Conservation (phyloP, 2,329 filamentous ascomycete genomes). For the Aspergillus proliferans region DNA sequence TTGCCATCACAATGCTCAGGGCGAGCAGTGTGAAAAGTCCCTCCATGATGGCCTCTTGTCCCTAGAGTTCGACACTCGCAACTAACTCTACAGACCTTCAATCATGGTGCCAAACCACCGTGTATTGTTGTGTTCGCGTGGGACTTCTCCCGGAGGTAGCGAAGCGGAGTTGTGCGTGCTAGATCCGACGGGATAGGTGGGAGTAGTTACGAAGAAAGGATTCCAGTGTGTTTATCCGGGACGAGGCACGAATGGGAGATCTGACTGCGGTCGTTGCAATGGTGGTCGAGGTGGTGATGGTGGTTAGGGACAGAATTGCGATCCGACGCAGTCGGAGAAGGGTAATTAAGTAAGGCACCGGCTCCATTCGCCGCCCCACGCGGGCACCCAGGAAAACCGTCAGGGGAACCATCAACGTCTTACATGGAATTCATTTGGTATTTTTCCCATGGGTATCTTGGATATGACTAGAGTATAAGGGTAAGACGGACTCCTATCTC, state of each 20-base stretch:
- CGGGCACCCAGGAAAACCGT: background rate
- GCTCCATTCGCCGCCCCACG: background rate
- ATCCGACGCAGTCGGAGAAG: conserved; percentile 12
- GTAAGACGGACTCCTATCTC: too few species aligned
- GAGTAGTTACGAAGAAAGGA: background rate
- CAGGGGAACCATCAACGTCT: background rate
- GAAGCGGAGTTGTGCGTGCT: background rate
- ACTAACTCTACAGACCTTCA: conserved; percentile 20
- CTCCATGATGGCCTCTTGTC: conserved; percentile 47
- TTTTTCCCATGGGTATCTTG: background rate
- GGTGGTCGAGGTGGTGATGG: conserved; percentile 10
- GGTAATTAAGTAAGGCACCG: conserved; percentile 1
- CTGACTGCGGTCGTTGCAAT: background rate
- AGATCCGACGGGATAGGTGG: background rate
- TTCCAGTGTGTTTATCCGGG: background rate
- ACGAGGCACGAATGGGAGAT: background rate
- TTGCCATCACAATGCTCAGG: conserved; percentile 60
- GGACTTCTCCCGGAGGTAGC: background rate
- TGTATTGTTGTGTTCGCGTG: background rate
- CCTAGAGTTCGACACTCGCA: conserved; percentile 17
- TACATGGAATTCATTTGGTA: background rate
- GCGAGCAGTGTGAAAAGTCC: conserved; percentile 60
- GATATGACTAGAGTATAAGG: background rate
- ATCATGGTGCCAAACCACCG: conserved; percentile 19
- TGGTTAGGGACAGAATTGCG: conserved; percentile 13